Base-by-base conservation (phyloP, 1,284 basidiomycete species). In the Puccinia novopanici region DNA sequence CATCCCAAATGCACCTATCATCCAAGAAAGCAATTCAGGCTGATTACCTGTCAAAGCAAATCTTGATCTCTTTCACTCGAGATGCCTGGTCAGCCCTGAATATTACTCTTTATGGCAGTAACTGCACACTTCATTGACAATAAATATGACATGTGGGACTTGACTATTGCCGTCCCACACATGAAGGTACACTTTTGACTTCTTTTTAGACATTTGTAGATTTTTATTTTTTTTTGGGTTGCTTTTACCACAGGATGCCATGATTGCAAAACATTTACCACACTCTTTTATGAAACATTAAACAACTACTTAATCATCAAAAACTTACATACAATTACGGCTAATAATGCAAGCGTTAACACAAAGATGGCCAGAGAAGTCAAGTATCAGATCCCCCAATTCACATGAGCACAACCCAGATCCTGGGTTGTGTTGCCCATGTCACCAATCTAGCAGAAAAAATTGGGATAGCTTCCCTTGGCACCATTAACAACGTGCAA, bases 361-460 rank as follows among this genome's bases (percentile, higher is more conserved):
- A 34, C 10, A 5, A 30, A 52, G 30, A 71, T 71, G 68, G 68
- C 68, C 12, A n/a, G 52, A 2, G 45, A 71, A 5, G 1, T 71
- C 13, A n/a, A 50, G 1, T n/a, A 15, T 9, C 68, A 71, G 42
- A 34, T 50, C 45, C 45, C 68, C 4, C 6, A 15, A 19, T 71
- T 71, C 45, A 71, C 27, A 2, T n/a, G n/a, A 34, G 24, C 19
- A 22, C 45, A 3, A 52, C 6, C 3, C 15, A 71, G 9, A 0
- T 30, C 52, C 40, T n/a, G n/a, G n/a, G n/a, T n/a, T n/a, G n/a
- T n/a, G n/a, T n/a, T n/a, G n/a, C n/a, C n/a, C n/a, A n/a, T n/a
- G n/a, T n/a, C n/a, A n/a, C n/a, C n/a, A 50, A 71, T 71, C 68
- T 71, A 4, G 24, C 68, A 0, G 68, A 45, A 4, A 50, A 65